A percentile compares a stretch with the other conserved stretches of the same genome.
Conservation (phyloP, 2,329 filamentous ascomycete genomes). For the Xylogone sp. region DNA sequence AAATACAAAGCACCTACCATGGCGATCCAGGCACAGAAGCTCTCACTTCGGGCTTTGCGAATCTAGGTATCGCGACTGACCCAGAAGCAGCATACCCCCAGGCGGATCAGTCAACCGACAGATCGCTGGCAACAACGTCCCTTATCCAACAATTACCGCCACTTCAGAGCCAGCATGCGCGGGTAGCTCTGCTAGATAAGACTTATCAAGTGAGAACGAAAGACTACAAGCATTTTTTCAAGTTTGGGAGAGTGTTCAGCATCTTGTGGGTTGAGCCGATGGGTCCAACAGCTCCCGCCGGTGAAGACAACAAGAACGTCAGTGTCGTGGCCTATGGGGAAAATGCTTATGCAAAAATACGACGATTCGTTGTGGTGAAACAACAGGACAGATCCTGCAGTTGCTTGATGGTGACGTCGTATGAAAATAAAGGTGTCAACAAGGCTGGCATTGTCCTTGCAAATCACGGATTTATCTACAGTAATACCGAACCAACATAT, state of each 20-base stretch:
- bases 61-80: too few relatives aligned
- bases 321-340: constrained; percentile 13
- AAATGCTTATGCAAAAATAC: constrained; percentile 15
- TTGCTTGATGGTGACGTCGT: constrained; percentile 17
- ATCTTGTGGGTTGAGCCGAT: constrained; percentile 16
- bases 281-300: constrained; percentile 3
- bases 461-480: constrained; percentile 2
- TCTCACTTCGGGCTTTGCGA: too few relatives aligned
- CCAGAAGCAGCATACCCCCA: too few relatives aligned
- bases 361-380: constrained; percentile 19
- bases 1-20: too few relatives aligned
- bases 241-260: constrained; percentile 18
- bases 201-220: constrained; percentile 13
- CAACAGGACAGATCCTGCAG: constrained; percentile 9
- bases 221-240: constrained; percentile 18
- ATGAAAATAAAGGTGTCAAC: not conserved
- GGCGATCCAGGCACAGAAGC: too few relatives aligned
- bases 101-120: too few relatives aligned
- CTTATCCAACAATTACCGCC: not conserved
- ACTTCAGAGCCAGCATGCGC: not conserved
- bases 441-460: not conserved
- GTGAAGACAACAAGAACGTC: constrained; percentile 7
- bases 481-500: constrained; percentile 4
- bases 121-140: too few relatives aligned
- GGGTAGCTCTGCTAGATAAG: constrained; percentile 11